These are phyloP conservation scores for Xylariaceae sp. DNA, from an alignment of 2,329 filamentous ascomycete species.

Conservation along the genomic window DNA sequence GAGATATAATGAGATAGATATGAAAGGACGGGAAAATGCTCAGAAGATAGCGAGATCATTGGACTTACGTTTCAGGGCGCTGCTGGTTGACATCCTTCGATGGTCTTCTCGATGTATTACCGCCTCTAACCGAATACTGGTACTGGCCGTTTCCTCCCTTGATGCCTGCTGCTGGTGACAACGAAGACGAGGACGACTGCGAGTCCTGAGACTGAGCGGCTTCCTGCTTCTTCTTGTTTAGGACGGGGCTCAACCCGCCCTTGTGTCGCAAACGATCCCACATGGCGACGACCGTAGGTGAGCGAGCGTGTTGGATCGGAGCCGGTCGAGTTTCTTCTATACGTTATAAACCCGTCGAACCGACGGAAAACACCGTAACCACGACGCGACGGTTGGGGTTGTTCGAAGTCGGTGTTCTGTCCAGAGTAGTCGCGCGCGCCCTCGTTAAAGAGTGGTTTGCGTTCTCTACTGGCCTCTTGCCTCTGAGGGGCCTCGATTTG, in stretches of 20 bases:
- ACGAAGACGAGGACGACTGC: conserved; percentile 23
- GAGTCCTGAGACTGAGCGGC: conserved; percentile 28
- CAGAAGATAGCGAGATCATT: conserved; percentile 1
- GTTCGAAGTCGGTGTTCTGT: neutral
- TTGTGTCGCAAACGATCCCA: conserved; percentile 35
- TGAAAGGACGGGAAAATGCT: neutral
- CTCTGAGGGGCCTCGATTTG: neutral
- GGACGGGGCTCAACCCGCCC: conserved; percentile 20
- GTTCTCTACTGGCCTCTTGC: neutral
- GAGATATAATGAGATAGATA: no score
- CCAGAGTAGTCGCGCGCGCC: neutral
- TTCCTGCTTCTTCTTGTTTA: conserved; percentile 31
- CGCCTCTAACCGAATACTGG: conserved; percentile 35
- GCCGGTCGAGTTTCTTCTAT: neutral
- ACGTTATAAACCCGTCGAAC: neutral
- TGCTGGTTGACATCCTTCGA: conserved; percentile 30
- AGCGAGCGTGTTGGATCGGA: neutral
- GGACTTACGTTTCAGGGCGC: conserved; percentile 25
- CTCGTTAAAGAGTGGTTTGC: neutral
- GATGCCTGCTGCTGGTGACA: conserved; percentile 21
- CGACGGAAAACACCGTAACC: neutral
- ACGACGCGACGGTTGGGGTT: neutral
- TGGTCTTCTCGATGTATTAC: conserved; percentile 31
- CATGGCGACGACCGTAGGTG: conserved; percentile 26
- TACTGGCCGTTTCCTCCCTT: conserved; percentile 33